Evolutionary conservation across 2,329 filamentous ascomycete species (phyloP), one percentile per base, ranked within the genome.

Genomic region (Aspergillus sp.): DNA sequence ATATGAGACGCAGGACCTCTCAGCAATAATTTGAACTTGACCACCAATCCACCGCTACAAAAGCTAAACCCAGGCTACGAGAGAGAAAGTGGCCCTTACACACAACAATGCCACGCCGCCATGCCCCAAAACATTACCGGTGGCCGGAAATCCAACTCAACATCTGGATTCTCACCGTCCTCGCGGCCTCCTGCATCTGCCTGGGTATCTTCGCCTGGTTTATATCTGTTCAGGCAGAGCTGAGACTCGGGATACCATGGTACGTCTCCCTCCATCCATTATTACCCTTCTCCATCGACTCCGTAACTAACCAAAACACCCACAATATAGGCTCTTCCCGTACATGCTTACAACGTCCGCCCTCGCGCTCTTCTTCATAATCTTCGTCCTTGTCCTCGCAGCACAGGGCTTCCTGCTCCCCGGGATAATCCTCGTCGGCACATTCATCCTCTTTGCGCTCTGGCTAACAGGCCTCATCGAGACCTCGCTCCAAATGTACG

Each of bases 91-190:
- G 4, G 9, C 9, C 27, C 27, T 4, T 1, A 11, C 27, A 31
- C 27, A 31, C 27, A n/a, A 37, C 62, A 59, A 77, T 75, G 70
- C 65, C 70, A 43, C 62, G 72, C 40, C 62, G 70, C 43, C 66
- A 73, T 57, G 69, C 68, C 47, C 72, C 71, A 31, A 73, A 76
- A 19, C 74, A 80, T 66, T 87, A 87, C 75, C 82, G 81, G 75
- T 88, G 85, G 85, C 85, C 85, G 3, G 84, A 87, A 70, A 76
- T 83, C 49, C 84, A 87, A 66, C 79, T 88, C 63, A 87, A 87
- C 66, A 73, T 86, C 66, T 88, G 85, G 85, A 82, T 84, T 53
- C 81, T 87, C 64, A 76, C 86, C 63, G 85, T 87, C 70, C 77
- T 87, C 15, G 81, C 79, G 1, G 80, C 82, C 2, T 83, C 83